Conservation (phyloP, 768 basidiomycete genomes). For the Suillus variegatus region DNA sequence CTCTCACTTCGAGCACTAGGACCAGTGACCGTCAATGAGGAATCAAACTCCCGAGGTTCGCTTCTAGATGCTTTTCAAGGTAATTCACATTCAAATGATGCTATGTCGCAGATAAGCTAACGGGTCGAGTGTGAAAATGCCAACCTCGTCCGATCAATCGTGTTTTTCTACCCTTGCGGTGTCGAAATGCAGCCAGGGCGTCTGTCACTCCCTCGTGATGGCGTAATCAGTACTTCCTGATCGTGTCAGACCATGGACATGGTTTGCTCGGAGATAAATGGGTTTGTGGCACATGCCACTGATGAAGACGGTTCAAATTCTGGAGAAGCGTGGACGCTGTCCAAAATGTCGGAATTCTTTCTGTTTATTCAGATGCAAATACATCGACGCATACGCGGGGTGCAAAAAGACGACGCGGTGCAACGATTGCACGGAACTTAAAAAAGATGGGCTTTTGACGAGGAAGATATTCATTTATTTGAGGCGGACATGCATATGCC, state of each 20-base stretch:
- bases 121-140: no score
- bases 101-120: no score
- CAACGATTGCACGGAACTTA: slow-evolving; percentile 23
- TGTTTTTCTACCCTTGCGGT: background rate
- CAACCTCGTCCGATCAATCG: no score
- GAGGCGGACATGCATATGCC: no score
- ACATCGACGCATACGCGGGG: background rate
- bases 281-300: background rate
- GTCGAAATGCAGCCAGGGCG: no score
- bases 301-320: background rate
- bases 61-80: no score
- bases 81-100: no score
- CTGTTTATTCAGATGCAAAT: slow-evolving; percentile 18
- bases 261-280: background rate
- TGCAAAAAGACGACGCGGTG: slow-evolving; percentile 15
- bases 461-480: background rate
- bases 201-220: no score
- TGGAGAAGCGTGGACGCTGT: slow-evolving; percentile 9
- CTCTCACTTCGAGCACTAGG: no score
- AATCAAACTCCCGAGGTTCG: no score
- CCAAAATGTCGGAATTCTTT: background rate
- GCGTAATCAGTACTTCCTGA: background rate
- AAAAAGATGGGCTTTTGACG: slow-evolving; percentile 5
- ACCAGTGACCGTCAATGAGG: no score
- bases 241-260: no score